phyloP scores from a whole-genome alignment of 768 basidiomycete genomes.

The Phaffia tasmanica region DNA sequence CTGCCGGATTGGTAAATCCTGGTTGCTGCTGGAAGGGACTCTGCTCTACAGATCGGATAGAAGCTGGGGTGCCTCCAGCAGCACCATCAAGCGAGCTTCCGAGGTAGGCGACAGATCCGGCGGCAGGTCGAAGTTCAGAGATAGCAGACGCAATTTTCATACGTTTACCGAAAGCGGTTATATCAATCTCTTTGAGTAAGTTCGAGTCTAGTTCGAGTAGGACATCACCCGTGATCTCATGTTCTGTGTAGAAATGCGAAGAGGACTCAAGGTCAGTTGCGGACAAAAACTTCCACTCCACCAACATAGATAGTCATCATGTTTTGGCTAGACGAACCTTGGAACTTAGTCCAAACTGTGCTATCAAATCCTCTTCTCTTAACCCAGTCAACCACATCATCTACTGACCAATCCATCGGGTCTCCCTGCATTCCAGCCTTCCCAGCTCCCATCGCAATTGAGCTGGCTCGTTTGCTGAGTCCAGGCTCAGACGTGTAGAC shows the following conservation, averaged over 20 bases:
- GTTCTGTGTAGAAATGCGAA: conserved; percentile 48
- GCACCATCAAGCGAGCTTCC: too few species aligned
- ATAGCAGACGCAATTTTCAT: conserved; percentile 88
- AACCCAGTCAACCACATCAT: conserved; percentile 83
- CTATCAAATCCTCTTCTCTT: conserved; percentile 72
- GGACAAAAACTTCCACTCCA: not conserved
- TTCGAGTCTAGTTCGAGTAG: conserved; percentile 85
- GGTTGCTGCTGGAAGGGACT: too few species aligned
- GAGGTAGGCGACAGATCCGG: not conserved
- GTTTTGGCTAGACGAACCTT: conserved; percentile 47
- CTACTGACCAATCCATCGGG: conserved; percentile 61
- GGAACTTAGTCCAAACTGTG: conserved; percentile 71
- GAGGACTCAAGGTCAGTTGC: not conserved
- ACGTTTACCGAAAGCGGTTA: conserved; percentile 87
- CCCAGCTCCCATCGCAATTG: conserved; percentile 6
- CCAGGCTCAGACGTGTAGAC: conserved; percentile 8
- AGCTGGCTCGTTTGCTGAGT: conserved; percentile 3
- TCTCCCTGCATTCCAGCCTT: conserved; percentile 16
- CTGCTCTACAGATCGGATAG: too few species aligned
- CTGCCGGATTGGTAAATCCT: too few species aligned
- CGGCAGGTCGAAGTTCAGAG: conserved; percentile 58
- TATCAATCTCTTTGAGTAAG: conserved; percentile 87
- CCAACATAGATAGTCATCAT: not conserved
- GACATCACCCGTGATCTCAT: conserved; percentile 97
- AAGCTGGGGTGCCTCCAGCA: too few species aligned